Evolutionary conservation across 139 green algal species (phyloP), one percentile per base, ranked within the genome.

Genomic region (Eudorina sp.): DNA sequence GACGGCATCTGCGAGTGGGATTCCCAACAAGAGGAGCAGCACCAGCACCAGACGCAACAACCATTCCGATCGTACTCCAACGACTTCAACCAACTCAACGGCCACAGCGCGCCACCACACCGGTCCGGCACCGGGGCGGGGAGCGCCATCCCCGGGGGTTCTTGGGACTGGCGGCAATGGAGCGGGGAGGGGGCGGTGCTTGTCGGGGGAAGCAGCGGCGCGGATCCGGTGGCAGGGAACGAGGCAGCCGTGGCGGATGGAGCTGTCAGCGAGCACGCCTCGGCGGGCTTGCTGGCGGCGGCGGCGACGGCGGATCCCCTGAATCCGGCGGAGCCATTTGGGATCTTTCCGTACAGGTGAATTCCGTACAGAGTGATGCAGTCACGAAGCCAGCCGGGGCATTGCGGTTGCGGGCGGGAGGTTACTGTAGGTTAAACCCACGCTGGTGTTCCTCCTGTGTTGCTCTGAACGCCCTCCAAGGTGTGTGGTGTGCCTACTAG

Each of bases 281-380:
- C 73, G 73, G 41, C 25, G 70, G 53, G 34, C 27, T 8, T 51
- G 53, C 51, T 70, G 8, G 48, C 29, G 51, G 48, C 48, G n/a
- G 73, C 73, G 9, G 73, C 73, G 29, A 29, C 43, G 23, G 73
- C 73, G 7, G 73, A 81, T 45, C 73, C 45, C 27, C 38, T 81
- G 25, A 64, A 81, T 25, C 73, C 73, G 8, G 73, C 27, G 45
- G 45, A 75, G 66, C n/a, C n/a, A n/a, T n/a, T n/a, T n/a, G n/a
- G n/a, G n/a, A n/a, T n/a, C n/a, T n/a, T n/a, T n/a, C n/a, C n/a
- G n/a, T n/a, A n/a, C n/a, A n/a, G n/a, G n/a, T n/a, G n/a, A n/a
- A n/a, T n/a, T n/a, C n/a, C n/a, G n/a, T n/a, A n/a, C n/a, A n/a
- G n/a, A n/a, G n/a, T n/a, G n/a, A n/a, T n/a, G n/a, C n/a, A n/a